These are phyloP conservation scores for Lactarius evosmus DNA, from an alignment of 768 basidiomycete species.

Conservation along the genomic window DNA sequence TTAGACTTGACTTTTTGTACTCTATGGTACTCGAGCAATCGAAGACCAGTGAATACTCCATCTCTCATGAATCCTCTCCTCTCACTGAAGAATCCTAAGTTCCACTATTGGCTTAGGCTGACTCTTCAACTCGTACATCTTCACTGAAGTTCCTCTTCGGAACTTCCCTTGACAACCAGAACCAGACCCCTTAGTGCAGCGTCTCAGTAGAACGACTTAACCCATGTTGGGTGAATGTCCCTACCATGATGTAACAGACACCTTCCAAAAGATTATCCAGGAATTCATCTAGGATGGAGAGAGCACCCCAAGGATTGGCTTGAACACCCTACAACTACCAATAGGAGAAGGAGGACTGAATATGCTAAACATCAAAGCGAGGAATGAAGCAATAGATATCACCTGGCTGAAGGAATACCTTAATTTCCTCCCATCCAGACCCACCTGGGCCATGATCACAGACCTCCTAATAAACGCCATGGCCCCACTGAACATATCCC, in stretches of 20 bases:
- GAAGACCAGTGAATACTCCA: no score
- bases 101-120: no score
- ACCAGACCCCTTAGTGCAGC: no score
- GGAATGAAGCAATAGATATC: conserved; percentile 25
- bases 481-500: neutral
- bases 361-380: conserved; percentile 19
- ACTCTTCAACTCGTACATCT: no score
- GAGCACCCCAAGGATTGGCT: neutral
- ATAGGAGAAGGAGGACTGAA: conserved; percentile 25
- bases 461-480: conserved; percentile 12
- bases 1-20: no score
- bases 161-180: no score
- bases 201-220: no score
- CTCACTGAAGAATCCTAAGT: no score
- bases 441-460: conserved; percentile 16
- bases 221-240: no score
- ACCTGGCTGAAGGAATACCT: conserved; percentile 26
- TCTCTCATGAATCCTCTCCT: no score
- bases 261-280: conserved; percentile 25
- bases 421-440: neutral
- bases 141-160: no score
- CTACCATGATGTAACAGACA: conserved; percentile 16
- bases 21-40: no score
- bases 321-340: neutral
- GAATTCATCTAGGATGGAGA: conserved; percentile 10